phyloP scores from a whole-genome alignment of 2,329 filamentous ascomycete species.

The Chalara sp. region DNA sequence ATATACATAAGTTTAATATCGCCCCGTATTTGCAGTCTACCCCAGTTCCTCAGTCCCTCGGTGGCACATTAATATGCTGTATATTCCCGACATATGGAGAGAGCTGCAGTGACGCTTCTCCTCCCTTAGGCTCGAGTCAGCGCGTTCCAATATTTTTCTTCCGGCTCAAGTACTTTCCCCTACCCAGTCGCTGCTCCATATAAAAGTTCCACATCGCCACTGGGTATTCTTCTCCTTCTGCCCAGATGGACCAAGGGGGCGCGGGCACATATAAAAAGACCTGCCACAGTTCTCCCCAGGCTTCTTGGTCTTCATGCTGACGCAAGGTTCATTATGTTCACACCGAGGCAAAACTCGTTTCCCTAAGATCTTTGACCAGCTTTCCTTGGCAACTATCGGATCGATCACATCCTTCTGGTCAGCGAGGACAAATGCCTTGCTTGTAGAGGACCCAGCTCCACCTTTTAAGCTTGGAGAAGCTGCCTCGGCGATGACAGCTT shows the following conservation, averaged over 20 bases:
- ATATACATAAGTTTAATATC: too few relatives aligned
- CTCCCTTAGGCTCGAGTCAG: too few relatives aligned
- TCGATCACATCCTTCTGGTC: slow-evolving; percentile 45
- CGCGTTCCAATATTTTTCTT: too few relatives aligned
- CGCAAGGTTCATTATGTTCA: slow-evolving; percentile 84
- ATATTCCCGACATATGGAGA: too few relatives aligned
- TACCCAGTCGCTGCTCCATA: slow-evolving; percentile 32
- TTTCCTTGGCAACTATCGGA: slow-evolving; percentile 67
- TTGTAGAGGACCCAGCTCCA: too few relatives aligned
- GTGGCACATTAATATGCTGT: too few relatives aligned
- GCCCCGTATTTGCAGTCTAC: too few relatives aligned
- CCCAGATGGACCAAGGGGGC: slow-evolving; percentile 78
- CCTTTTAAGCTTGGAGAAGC: neutral
- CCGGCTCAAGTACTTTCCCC: slow-evolving; percentile 8
- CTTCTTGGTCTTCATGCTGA: slow-evolving; percentile 80
- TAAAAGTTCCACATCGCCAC: slow-evolving; percentile 86
- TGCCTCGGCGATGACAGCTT: too few relatives aligned
- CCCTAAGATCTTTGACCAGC: slow-evolving; percentile 78
- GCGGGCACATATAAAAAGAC: slow-evolving; percentile 57
- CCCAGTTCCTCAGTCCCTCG: too few relatives aligned
- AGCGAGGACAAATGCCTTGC: slow-evolving; percentile 7
- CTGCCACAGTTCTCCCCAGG: slow-evolving; percentile 74
- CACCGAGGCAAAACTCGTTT: slow-evolving; percentile 71
- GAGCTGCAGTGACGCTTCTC: too few relatives aligned
- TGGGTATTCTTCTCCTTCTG: slow-evolving; percentile 77